Evolutionary conservation across 106 monocot species (phyloP), one percentile per base, ranked within the genome.

Genomic region (Dioscorea alata): DNA sequence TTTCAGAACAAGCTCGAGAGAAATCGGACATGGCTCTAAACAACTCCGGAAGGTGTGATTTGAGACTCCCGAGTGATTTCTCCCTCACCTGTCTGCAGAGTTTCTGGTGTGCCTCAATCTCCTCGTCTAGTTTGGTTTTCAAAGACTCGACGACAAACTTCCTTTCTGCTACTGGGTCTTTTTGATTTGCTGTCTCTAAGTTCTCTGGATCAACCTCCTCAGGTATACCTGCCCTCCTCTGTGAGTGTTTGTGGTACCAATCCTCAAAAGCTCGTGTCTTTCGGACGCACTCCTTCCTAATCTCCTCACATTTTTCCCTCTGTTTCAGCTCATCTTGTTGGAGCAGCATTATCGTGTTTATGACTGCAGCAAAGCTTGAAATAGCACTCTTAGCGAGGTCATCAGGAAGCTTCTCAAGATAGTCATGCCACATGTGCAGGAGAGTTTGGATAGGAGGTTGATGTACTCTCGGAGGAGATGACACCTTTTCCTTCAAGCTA

Each of bases 51-150:
- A 97, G 48, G 61, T 89, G 82, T 19, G 79, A 83, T 50, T 71
- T 82, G 12, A 97, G 71, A 58, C 79, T 87, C 10, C 59, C 75
- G 2, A 85, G 12, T 10, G 92, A 84, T 62, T 85, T 97, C 77
- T 87, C 92, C 28, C 97, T 84, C 52, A 89, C 86, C 76, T 92
- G 89, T 70, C 79, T 86, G 74, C 89, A 87, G 5, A 74, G 23
- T 25, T 32, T 75, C 33, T 6, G 48, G 49, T 87, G 78, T 5
- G 49, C 52, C n/a, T 89, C 86, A 10, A 78, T 69, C 33, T 87
- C 97, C 0, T 77, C 83, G 31, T 72, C 74, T 13, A 87, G 68
- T 63, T 23, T 81, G 16, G 53, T 70, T 79, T 81, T 78, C 33
- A 85, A 32, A 31, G 64, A 35, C 14, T 97, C 89, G 23, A 97